Base-by-base conservation (phyloP, 140 eudicot genomes). In the Flaveria floridana region DNA sequence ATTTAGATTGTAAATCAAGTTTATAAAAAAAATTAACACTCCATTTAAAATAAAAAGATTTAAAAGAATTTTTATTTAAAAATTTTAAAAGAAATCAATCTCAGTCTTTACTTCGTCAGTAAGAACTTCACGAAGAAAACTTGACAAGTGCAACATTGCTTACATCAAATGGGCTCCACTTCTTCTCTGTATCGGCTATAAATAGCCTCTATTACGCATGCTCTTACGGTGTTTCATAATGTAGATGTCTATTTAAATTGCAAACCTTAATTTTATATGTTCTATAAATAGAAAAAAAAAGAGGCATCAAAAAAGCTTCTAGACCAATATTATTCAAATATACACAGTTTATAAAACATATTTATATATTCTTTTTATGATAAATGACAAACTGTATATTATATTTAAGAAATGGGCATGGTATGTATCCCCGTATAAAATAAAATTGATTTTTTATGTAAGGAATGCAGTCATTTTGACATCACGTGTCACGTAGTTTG, bases 401-500 rank as follows among this genome's bases (percentile, higher is more conserved):
- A 61, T 61, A 26, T 26, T 4, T 62, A 28, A 13, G 42, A 28
- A 26, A 62, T 62, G 11, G 62, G 30, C 44, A 37, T 11, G 9
- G 18, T 15, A 7, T 16, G 20, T 8, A 39, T 34, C 39, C 7
- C 30, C 53, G 18, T 66, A 0, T 66, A 41, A n/a, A 65, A 14
- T 34, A 64, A 64, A 28, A 26, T 25, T 28, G 2, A 1, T 5
- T 57, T 12, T 61, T 11, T 11, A 58, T 23, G 65, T 58, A 58
- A 21, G 68, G 10, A 20, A 39, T 66, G 52, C 12, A 46, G 23
- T 14, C 64, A 23, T 50, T 25, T 47, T 47, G 12, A 72, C 20
- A 34, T 59, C 25, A 59, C 30, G 46, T 44, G 68, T 47, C 52
- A 59, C 59, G 19, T 56, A 14, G 41, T 72, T 72, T 57, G 47